Evolutionary conservation across 1,139 yeast species (phyloP).

Genomic region (Kodamaea fungicola): DNA sequence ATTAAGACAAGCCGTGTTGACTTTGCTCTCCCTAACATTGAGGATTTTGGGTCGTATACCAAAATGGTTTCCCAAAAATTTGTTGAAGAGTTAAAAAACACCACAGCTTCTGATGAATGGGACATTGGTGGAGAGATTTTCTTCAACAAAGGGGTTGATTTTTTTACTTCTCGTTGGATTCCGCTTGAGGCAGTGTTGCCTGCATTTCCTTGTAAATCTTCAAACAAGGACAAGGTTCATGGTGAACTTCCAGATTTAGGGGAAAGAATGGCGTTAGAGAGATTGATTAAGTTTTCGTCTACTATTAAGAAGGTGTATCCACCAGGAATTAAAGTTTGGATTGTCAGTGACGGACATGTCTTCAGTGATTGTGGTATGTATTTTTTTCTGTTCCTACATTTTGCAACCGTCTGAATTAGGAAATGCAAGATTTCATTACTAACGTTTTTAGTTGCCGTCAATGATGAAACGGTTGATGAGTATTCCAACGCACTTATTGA

Average conservation of each 20-base stretch:
- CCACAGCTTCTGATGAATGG: slow-evolving; percentile 50
- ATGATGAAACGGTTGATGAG: slow-evolving; percentile 48
- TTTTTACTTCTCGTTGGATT: slow-evolving; percentile 45
- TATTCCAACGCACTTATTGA: slow-evolving; percentile 44
- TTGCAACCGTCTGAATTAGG: slow-evolving; percentile 5
- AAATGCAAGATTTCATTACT: slow-evolving; percentile 9
- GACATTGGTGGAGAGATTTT: slow-evolving; percentile 37
- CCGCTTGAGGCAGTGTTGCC: slow-evolving; percentile 57
- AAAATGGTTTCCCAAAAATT: slow-evolving; percentile 27
- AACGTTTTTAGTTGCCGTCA: slow-evolving; percentile 33
- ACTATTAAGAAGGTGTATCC: slow-evolving; percentile 40
- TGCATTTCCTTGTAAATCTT: slow-evolving; percentile 64
- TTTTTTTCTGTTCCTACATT: slow-evolving; percentile 1
- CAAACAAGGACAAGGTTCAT: slow-evolving; percentile 52
- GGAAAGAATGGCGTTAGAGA: slow-evolving; percentile 35
- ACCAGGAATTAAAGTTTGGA: slow-evolving; percentile 54
- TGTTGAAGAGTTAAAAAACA: slow-evolving; percentile 44
- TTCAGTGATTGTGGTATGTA: slow-evolving; percentile 56
- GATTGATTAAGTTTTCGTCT: slow-evolving; percentile 29
- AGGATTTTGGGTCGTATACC: slow-evolving; percentile 9
- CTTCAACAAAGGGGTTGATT: slow-evolving; percentile 39
- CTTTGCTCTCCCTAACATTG: slow-evolving; percentile 6
- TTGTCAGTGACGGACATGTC: slow-evolving; percentile 65
- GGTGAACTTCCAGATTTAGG: slow-evolving; percentile 49
- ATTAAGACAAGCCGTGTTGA: slow-evolving; percentile 15